Conservation (phyloP, 164 flowering plant species). For the Paratinospora sagittata region DNA sequence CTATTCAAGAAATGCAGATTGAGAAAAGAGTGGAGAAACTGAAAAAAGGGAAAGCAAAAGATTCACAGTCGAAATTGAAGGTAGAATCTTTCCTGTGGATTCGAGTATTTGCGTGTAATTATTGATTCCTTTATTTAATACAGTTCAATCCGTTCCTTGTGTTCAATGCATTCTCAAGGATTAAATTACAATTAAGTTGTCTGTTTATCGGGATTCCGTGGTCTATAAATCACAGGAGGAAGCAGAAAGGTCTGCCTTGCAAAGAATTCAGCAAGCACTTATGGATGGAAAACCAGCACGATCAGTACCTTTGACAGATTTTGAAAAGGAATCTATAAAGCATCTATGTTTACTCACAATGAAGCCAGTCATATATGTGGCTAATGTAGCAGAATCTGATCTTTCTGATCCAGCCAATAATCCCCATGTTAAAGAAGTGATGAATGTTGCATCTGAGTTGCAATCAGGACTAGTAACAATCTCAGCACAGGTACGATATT, state of each 20-base stretch:
- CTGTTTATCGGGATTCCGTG: slow-evolving; percentile 3
- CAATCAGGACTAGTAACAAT: slow-evolving; percentile 74
- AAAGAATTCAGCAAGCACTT: slow-evolving; percentile 66
- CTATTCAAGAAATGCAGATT: slow-evolving; percentile 67
- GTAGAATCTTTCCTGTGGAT: slow-evolving; percentile 25
- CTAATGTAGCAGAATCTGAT: slow-evolving; percentile 95
- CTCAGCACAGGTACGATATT: slow-evolving; percentile 76
- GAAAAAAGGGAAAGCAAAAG: slow-evolving; percentile 74
- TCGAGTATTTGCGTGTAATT: slow-evolving; percentile 1
- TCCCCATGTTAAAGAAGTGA: slow-evolving; percentile 67
- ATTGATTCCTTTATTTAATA: not conserved
- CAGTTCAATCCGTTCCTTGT: not conserved
- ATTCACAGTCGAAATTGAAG: slow-evolving; percentile 78
- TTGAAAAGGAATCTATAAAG: slow-evolving; percentile 70
- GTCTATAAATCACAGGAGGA: slow-evolving; percentile 58
- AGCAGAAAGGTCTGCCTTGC: slow-evolving; percentile 82
- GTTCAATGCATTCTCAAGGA: not conserved
- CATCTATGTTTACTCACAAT: slow-evolving; percentile 95
- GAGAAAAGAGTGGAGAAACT: slow-evolving; percentile 93
- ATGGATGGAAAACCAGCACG: slow-evolving; percentile 97
- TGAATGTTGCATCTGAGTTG: slow-evolving; percentile 57
- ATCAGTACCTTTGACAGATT: slow-evolving; percentile 66
- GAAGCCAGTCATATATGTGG: slow-evolving; percentile 89
- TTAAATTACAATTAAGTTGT: slow-evolving; percentile 1
- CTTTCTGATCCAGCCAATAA: slow-evolving; percentile 63